phyloP scores from a whole-genome alignment of 2,329 filamentous ascomycete species.

The Chrysoporthe deuterocubensis region DNA sequence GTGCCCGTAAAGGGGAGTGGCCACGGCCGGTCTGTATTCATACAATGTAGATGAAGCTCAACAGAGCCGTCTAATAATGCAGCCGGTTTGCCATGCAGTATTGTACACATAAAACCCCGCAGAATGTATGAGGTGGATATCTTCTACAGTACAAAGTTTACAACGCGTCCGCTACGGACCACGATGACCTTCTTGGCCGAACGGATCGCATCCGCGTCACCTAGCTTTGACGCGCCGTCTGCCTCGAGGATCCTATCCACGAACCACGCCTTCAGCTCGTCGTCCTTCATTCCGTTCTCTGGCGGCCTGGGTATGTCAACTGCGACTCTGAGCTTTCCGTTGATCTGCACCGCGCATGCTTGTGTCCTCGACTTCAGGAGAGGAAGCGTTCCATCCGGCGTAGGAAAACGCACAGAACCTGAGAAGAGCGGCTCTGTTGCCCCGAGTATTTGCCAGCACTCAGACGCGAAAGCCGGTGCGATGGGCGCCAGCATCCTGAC shows the following conservation, averaged over 20 bases:
- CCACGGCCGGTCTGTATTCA: slow-evolving; percentile 51
- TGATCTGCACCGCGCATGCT: slow-evolving; percentile 73
- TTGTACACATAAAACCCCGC: not conserved
- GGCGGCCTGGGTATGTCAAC: slow-evolving; percentile 64
- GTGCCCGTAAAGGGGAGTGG: slow-evolving; percentile 53
- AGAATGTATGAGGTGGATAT: slow-evolving; percentile 24
- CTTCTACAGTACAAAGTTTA: slow-evolving; percentile 70
- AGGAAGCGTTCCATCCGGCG: slow-evolving; percentile 53
- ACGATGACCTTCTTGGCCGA: slow-evolving; percentile 68
- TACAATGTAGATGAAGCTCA: slow-evolving; percentile 29
- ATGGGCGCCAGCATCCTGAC: slow-evolving; percentile 78
- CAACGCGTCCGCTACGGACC: slow-evolving; percentile 66
- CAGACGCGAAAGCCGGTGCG: slow-evolving; percentile 78
- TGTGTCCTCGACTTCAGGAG: slow-evolving; percentile 55
- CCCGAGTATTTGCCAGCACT: slow-evolving; percentile 72
- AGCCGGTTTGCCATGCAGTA: not conserved
- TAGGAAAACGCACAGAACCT: slow-evolving; percentile 60
- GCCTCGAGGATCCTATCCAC: slow-evolving; percentile 63
- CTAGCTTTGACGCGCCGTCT: slow-evolving; percentile 62
- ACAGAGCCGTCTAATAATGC: not conserved
- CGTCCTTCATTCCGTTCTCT: slow-evolving; percentile 41
- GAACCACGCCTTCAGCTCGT: slow-evolving; percentile 63
- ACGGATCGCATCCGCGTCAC: slow-evolving; percentile 49
- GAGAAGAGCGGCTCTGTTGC: slow-evolving; percentile 47
- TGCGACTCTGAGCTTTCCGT: slow-evolving; percentile 75